phyloP scores from a whole-genome alignment of 192 early-diverging fungal genomes.

The Entomortierella lignicola region DNA sequence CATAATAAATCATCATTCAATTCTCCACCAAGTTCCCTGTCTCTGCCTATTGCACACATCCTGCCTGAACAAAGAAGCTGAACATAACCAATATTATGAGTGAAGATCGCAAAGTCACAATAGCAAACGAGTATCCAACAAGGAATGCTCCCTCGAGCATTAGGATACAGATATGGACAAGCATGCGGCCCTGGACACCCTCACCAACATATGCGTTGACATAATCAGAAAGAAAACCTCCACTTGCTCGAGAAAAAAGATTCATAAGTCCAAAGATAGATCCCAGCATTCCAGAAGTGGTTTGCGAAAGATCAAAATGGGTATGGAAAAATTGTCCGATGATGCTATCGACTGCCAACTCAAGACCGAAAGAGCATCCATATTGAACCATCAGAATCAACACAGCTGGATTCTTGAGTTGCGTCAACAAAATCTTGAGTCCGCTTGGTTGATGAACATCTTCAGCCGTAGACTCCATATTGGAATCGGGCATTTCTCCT shows the following conservation, averaged over 20 bases:
- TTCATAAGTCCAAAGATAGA: slow-evolving; percentile 76
- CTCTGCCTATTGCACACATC: too few relatives aligned
- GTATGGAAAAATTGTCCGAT: slow-evolving; percentile 61
- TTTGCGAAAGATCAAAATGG: slow-evolving; percentile 56
- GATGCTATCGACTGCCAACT: slow-evolving; percentile 69
- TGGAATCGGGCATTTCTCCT: background rate
- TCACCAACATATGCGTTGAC: slow-evolving; percentile 32
- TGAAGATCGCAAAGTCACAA: slow-evolving; percentile 39
- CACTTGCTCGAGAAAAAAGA: slow-evolving; percentile 70
- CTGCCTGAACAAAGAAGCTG: slow-evolving; percentile 64
- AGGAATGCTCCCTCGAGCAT: slow-evolving; percentile 61
- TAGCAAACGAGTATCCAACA: slow-evolving; percentile 58
- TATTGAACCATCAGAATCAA: slow-evolving; percentile 67
- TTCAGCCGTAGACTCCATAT: background rate
- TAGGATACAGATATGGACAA: slow-evolving; percentile 61
- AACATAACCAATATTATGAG: slow-evolving; percentile 63
- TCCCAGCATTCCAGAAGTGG: slow-evolving; percentile 58
- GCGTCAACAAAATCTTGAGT: slow-evolving; percentile 15
- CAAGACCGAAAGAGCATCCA: slow-evolving; percentile 73
- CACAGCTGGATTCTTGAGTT: slow-evolving; percentile 51
- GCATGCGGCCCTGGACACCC: slow-evolving; percentile 60
- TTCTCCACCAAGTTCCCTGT: too few relatives aligned
- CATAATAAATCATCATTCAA: too few relatives aligned
- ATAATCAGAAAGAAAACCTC: slow-evolving; percentile 68
- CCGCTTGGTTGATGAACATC: background rate